Conservation (phyloP, 2,329 filamentous ascomycete genomes). For the Colletotrichum viniferum region DNA sequence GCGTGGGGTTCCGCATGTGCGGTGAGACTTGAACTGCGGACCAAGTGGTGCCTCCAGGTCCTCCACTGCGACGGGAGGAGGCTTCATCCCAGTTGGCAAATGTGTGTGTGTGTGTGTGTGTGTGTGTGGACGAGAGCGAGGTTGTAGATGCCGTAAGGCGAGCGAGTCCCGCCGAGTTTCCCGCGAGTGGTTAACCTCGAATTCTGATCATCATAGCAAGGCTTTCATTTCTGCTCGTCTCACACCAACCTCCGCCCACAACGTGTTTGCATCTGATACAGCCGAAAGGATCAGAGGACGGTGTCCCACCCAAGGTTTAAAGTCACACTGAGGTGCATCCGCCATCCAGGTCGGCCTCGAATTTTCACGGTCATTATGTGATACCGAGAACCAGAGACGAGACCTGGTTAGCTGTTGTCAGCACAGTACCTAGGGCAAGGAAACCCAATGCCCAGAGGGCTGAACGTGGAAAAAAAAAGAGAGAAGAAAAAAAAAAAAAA, state of each 20-base stretch:
- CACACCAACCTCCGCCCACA: background rate
- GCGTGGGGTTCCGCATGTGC: constrained; percentile 2
- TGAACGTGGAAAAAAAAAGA: no score
- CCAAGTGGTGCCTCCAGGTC: background rate
- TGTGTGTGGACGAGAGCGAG: background rate
- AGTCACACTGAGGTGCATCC: background rate
- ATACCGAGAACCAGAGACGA: background rate
- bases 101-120: background rate
- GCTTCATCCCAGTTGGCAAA: background rate
- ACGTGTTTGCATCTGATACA: background rate
- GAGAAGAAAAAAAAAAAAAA: background rate
- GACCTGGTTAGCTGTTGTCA: background rate
- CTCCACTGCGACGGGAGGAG: background rate
- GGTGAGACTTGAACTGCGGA: background rate
- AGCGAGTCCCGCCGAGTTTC: background rate
- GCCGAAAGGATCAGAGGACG: background rate
- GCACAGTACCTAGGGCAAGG: background rate
- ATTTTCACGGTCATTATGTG: background rate
- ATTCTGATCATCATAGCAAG: background rate
- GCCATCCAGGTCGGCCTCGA: background rate
- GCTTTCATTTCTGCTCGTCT: background rate
- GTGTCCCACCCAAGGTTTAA: background rate
- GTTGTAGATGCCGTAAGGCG: background rate
- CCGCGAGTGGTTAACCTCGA: background rate
- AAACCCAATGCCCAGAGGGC: background rate